Evolutionary conservation across 306 rosid species (phyloP).

Genomic region (Medicago ruthenica): DNA sequence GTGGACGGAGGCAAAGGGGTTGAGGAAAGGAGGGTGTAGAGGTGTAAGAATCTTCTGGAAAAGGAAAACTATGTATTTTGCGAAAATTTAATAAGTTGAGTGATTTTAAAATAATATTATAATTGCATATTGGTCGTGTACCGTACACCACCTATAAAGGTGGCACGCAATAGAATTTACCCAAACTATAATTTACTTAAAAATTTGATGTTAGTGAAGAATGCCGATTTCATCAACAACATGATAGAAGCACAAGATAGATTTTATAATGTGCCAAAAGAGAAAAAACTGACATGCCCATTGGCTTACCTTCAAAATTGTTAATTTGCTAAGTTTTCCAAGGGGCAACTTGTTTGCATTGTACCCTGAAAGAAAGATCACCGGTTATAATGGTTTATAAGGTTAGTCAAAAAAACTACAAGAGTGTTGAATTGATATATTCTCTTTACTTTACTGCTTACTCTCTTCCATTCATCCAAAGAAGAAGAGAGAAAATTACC

Average conservation of each 20-base stretch:
- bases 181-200: neutral
- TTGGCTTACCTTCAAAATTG: constrained; percentile 76
- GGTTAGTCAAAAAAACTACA: constrained; percentile 10
- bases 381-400: constrained; percentile 33
- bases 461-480: neutral
- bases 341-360: constrained; percentile 96
- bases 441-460: neutral
- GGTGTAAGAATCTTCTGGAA: neutral
- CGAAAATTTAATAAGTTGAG: neutral
- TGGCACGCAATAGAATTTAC: neutral
- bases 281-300: constrained; percentile 15
- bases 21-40: neutral
- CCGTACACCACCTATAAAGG: neutral
- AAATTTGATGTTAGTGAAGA: constrained; percentile 7
- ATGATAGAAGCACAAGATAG: constrained; percentile 16
- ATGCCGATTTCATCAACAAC: constrained; percentile 34
- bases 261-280: constrained; percentile 26
- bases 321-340: constrained; percentile 93
- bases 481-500: neutral
- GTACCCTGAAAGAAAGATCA: constrained; percentile 67
- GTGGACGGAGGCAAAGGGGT: neutral
- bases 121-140: neutral
- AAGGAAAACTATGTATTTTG: neutral
- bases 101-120: neutral
- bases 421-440: constrained; percentile 3